phyloP scores from a whole-genome alignment of 768 basidiomycete genomes.

The Leccinum longicurvipes region DNA sequence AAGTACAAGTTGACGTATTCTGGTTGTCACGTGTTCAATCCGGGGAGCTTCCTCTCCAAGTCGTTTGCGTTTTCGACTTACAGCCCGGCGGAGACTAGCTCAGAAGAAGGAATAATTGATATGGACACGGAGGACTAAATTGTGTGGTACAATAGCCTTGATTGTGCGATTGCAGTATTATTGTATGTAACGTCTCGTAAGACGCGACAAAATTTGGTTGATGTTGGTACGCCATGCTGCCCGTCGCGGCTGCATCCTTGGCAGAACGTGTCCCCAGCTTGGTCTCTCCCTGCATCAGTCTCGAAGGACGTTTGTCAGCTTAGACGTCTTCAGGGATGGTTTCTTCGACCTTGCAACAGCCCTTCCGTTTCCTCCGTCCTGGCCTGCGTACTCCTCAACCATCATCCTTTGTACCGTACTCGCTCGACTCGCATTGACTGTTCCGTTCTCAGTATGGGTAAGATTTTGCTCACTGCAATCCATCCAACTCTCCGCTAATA shows the following conservation, averaged over 20 bases:
- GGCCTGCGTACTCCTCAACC: slow-evolving; percentile 70
- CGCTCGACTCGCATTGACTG: slow-evolving; percentile 54
- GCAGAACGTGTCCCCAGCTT: slow-evolving; percentile 3
- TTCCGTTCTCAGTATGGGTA: slow-evolving; percentile 80
- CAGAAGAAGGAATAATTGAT: slow-evolving; percentile 66
- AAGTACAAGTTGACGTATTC: slow-evolving; percentile 96
- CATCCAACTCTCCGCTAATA: slow-evolving; percentile 12
- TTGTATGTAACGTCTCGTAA: background rate
- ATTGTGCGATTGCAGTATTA: background rate
- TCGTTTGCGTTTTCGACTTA: slow-evolving; percentile 88
- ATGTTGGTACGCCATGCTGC: slow-evolving; percentile 25
- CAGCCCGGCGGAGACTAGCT: slow-evolving; percentile 78
- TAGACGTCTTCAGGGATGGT: slow-evolving; percentile 48
- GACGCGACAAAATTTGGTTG: slow-evolving; percentile 1
- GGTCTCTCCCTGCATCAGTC: background rate
- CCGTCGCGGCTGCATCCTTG: slow-evolving; percentile 12
- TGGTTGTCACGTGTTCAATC: slow-evolving; percentile 98
- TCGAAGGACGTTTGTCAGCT: slow-evolving; percentile 22
- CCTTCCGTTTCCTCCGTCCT: slow-evolving; percentile 64
- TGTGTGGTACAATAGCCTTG: background rate
- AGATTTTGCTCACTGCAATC: background rate
- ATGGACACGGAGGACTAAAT: slow-evolving; percentile 38
- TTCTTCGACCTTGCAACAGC: slow-evolving; percentile 76
- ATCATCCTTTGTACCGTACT: slow-evolving; percentile 68
- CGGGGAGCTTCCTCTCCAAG: slow-evolving; percentile 84